Percentiles rank a stretch among this genome's conserved stretches.
Conservation (phyloP, 805 yeast genomes). For the Candida insectalens region DNA sequence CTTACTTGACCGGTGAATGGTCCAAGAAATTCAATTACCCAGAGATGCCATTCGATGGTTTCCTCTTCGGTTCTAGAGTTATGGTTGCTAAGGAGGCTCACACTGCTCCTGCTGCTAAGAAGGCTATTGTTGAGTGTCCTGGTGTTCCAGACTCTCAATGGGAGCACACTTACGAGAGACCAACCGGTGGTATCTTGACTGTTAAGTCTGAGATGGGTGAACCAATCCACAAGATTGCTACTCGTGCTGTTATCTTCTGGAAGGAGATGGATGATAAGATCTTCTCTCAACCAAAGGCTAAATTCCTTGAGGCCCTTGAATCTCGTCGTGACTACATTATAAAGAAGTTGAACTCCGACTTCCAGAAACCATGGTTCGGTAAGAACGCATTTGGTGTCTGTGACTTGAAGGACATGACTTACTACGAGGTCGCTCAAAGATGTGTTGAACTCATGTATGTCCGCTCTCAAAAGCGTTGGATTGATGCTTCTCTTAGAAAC, state of each 20-base stretch:
- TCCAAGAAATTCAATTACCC: conserved; percentile 81
- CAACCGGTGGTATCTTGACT: conserved; percentile 95
- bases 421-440: conserved; percentile 81
- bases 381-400: conserved; percentile 65
- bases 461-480: conserved; percentile 73
- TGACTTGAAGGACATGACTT: conserved; percentile 93
- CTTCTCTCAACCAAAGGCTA: conserved; percentile 83
- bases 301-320: conserved; percentile 68
- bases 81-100: conserved; percentile 96
- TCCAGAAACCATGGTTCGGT: conserved; percentile 98
- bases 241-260: conserved; percentile 97
- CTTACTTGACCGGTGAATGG: conserved; percentile 97
- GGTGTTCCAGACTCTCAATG: conserved; percentile 87
- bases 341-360: conserved; percentile 79
- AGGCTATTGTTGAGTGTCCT: conserved; percentile 78
- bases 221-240: conserved; percentile 97
- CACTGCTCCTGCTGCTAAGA: conserved; percentile 89
- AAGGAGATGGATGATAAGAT: conserved; percentile 92
- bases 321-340: conserved; percentile 84
- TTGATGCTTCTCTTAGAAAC: conserved; percentile 77
- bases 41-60: conserved; percentile 98
- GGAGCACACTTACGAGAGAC: conserved; percentile 91
- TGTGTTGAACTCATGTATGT: conserved; percentile 84
- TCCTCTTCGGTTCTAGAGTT: conserved; percentile 90
- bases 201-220: conserved; percentile 99